Evolutionary conservation across 2,329 filamentous ascomycete species (phyloP), one percentile per base, ranked within the genome.

Genomic region (Epichloe hybrida): DNA sequence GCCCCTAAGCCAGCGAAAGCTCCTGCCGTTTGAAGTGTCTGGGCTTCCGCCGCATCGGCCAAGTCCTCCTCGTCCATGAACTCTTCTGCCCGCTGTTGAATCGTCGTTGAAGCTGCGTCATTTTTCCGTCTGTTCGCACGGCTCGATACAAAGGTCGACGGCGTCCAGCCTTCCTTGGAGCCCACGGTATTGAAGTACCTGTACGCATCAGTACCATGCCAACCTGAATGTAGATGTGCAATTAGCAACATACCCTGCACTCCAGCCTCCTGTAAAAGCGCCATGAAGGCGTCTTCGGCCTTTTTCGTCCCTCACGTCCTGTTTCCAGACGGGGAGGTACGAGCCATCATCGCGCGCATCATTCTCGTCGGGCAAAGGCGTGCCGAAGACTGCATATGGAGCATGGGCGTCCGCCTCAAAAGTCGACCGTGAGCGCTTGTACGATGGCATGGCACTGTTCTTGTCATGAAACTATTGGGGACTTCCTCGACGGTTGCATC

Each of bases 31-130:
- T 91, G 79, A 36, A 96, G 69, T 54, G 78, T 78, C 59, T 83
- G 80, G 2, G 84, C 76, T 66, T 95, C 89, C 52, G 86, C 88
- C 0, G 84, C 86, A 64, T 95, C 89, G 6, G 85, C 86, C 36
- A 95, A 72, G 66, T 98, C 93, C 64, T 98, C 93, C 41, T 95
- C 91, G 61, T 98, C 93, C 93, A 98, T 98, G 59, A 90, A 97
- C 62, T 97, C 90, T 65, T 97, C 89, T 0, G 79, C 61, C 46
- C 83, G 80, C 62, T 86, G 81, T 55, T 86, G 81, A 2, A 69
- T 58, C 55, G 78, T 49, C 31, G 36, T 15, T 5, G 52, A 74
- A n/a, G 72, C 48, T 1, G 56, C 17, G 36, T 72, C 74, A 70
- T 86, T 79, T 62, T 86, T 87, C 56, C 77, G 81, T 51, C 89